These are phyloP conservation scores for Fusarium gaditjirri DNA, from an alignment of 2,329 filamentous ascomycete species.

Conservation along the genomic window DNA sequence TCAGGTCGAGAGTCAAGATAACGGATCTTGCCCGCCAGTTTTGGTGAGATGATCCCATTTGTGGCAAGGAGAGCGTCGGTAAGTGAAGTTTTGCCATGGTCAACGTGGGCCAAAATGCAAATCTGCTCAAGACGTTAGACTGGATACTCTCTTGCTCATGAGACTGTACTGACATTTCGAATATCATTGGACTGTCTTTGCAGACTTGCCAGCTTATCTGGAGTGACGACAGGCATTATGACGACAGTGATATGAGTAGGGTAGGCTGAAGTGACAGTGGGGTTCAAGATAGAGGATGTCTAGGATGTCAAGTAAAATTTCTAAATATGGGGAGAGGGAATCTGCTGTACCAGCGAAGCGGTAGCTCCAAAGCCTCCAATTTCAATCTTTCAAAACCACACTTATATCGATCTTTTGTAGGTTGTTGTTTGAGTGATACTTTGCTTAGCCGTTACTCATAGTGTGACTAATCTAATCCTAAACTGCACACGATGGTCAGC, in stretches of 20 bases:
- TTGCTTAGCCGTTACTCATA: slow-evolving; percentile 27
- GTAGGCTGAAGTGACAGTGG: slow-evolving; percentile 9
- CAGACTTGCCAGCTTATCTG: slow-evolving; percentile 89
- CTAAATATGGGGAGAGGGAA: slow-evolving; percentile 6
- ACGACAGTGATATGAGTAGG: slow-evolving; percentile 19
- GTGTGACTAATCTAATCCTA: slow-evolving; percentile 42
- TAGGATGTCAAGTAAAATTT: slow-evolving; percentile 1
- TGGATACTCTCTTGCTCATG: accelerated
- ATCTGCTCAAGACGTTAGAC: slow-evolving; percentile 67
- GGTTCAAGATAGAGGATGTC: not conserved
- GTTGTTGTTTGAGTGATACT: slow-evolving; percentile 17
- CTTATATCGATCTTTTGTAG: slow-evolving; percentile 9
- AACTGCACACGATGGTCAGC: slow-evolving; percentile 32
- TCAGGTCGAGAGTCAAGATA: slow-evolving; percentile 97
- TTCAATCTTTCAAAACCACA: slow-evolving; percentile 10
- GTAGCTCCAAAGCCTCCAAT: not conserved
- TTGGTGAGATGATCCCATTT: slow-evolving; percentile 98
- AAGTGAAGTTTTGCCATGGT: slow-evolving; percentile 98
- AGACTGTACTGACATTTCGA: slow-evolving; percentile 77
- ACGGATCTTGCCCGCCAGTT: slow-evolving; percentile 96
- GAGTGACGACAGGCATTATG: slow-evolving; percentile 89
- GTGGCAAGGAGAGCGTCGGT: slow-evolving; percentile 96
- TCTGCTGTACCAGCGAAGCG: not conserved
- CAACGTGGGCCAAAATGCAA: slow-evolving; percentile 95
- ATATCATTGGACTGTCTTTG: slow-evolving; percentile 90